Evolutionary conservation across 148 eudicot genomes (phyloP), one percentile per base, ranked within the genome.

Genomic region (Fagopyrum esculentum): DNA sequence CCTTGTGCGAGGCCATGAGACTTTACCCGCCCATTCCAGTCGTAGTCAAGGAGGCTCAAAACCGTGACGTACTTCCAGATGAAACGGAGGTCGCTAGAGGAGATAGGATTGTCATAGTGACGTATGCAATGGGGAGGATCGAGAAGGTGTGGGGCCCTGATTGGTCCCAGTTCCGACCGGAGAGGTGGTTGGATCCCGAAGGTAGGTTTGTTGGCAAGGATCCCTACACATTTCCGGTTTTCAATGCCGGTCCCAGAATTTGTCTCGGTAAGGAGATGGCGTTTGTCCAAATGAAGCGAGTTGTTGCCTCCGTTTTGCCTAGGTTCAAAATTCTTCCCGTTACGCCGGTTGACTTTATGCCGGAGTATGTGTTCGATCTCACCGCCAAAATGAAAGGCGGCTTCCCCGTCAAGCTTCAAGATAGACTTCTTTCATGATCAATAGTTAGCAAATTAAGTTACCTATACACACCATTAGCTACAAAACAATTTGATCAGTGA

Each of bases 191-290:
- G 46, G 46, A 40, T 13, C 8, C 15, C 3, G 22, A 15, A 1
- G 6, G 46, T 1, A 40, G 71, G 71, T 66, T 66, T 6, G 15
- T 66, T 3, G 71, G 71, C 17, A 66, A 3, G 7, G 71, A 66
- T 66, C 71, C 71, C 17, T 66, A 35, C 47, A 66, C 2, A 8
- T 78, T 74, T 60, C 78, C 81, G 4, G 81, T 81, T 40, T 81
- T 81, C 57, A 78, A 78, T 4, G 84, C 84, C 0, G 81, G 81
- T 6, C 84, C 84, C 0, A 75, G 84, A 76, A 22, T 78, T 22
- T 78, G 81, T 56, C 30, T 81, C 11, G 84, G 84, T 10, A 81
- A 78, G 79, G 84, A 81, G 74, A 81, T 81, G 84, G 81, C 81
- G 3, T 78, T 75, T 56, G 29, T 81, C 60, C 81, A 81, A 10